Evolutionary conservation across 2,329 filamentous ascomycete species (phyloP), one percentile per base, ranked within the genome.

Genomic region (Ustilaginoidea virens): DNA sequence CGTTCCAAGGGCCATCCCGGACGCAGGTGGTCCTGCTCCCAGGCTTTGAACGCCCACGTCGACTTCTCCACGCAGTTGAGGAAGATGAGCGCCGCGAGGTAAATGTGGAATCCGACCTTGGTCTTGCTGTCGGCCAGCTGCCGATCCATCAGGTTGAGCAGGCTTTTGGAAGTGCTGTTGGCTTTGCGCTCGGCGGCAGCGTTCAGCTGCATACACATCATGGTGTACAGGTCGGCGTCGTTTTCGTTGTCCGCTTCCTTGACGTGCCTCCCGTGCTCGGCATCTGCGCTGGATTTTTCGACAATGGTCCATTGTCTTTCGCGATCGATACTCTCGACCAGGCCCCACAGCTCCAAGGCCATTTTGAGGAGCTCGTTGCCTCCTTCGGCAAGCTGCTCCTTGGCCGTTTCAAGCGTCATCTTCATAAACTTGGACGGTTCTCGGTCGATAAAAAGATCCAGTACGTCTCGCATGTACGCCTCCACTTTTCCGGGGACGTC

Each of bases 21-120:
- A 2, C 66, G 60, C 16, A 74, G 59, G 28, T 66, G 64, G 31
- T 69, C 62, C 43, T 75, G 67, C 39, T 75, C 70, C 70, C 71
- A 78, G 2, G 68, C 70, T 36, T 74, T 74, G 52, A 76, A 76
- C 1, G 69, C 66, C 73, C 72, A 78, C 0, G 71, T 76, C 0
- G 69, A 71, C 51, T 76, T 77, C 44, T 78, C 73, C 10, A 76
- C 58, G 38, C 69, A 74, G 42, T 74, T 74, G 27, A 77, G 60
- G 36, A 76, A 65, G 30, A 77, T 65, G 31, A 77, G 48, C 3
- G 68, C 63, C 3, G 70, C 64, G 14, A 76, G 60, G 40, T 72
- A 76, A 49, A 73, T 66, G 38, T 63, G 63, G 41, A 73, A 74
- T 18, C 64, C 65, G 30, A 70, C 60, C 39, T 63, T 68, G 32